phyloP scores from a whole-genome alignment of 2,329 filamentous ascomycete species.

The Penicillium sp. region DNA sequence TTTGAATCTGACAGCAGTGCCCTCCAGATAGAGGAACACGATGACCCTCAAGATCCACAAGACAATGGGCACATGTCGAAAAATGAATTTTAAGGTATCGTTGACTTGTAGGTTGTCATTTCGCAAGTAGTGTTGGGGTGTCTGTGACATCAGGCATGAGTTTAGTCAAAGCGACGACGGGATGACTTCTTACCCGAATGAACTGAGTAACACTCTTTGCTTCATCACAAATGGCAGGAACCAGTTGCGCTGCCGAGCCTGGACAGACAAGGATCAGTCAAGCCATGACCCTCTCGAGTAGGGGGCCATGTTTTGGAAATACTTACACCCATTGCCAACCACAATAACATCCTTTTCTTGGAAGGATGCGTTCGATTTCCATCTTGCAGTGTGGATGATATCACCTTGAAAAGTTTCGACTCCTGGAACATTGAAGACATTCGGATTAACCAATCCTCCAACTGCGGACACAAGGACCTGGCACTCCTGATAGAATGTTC shows the following conservation, averaged over 20 bases:
- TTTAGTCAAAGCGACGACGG: neutral
- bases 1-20: constrained; percentile 3
- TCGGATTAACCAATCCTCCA: constrained; percentile 10
- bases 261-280: neutral
- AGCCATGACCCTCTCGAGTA: too few relatives aligned
- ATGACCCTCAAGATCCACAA: constrained; percentile 2
- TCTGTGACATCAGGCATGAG: constrained; percentile 1
- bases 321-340: constrained; percentile 16
- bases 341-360: constrained; percentile 12
- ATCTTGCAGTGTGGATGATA: constrained; percentile 15
- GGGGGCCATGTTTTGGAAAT: too few relatives aligned
- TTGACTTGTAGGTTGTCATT: constrained; percentile 3
- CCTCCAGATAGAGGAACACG: constrained; percentile 13
- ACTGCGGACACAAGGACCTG: constrained; percentile 14
- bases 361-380: constrained; percentile 2
- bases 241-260: constrained; percentile 16
- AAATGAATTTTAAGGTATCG: neutral
- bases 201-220: constrained; percentile 10
- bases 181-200: constrained; percentile 8
- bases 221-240: constrained; percentile 9
- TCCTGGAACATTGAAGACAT: constrained; percentile 1
- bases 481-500: constrained; percentile 3
- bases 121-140: constrained; percentile 11
- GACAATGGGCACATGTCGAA: constrained; percentile 6
- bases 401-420: constrained; percentile 6